phyloP scores from a whole-genome alignment of 306 rosid species.

The Crotalaria pallida region DNA sequence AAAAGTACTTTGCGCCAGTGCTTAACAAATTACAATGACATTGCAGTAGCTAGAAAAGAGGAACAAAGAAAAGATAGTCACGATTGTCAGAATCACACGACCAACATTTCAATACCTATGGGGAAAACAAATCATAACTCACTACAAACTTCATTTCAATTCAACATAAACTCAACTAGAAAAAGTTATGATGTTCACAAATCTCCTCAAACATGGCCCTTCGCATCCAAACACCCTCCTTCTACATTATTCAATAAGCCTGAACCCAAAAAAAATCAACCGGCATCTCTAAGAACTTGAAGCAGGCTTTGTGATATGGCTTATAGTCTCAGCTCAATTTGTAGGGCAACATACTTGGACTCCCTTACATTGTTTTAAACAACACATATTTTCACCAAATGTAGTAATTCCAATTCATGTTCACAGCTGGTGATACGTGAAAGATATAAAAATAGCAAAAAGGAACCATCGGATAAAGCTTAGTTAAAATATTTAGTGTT shows the following conservation, averaged over 20 bases:
- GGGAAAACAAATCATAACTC: neutral
- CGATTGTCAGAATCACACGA: neutral
- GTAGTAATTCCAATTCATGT: conserved; percentile 22
- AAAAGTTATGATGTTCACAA: conserved; percentile 3
- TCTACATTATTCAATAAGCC: conserved; percentile 14
- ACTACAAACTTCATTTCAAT: neutral
- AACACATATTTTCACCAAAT: conserved; percentile 16
- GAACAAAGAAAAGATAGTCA: neutral
- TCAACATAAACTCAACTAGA: neutral
- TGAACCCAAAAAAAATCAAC: conserved; percentile 3
- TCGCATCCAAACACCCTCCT: neutral
- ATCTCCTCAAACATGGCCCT: conserved; percentile 3
- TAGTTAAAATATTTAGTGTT: conserved; percentile 13
- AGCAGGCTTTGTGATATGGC: neutral
- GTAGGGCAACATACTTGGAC: neutral
- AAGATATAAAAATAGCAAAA: conserved; percentile 20
- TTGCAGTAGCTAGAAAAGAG: neutral
- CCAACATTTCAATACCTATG: neutral
- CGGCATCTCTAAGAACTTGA: neutral
- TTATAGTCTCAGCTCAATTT: conserved; percentile 6
- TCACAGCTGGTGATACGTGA: neutral
- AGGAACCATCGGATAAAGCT: conserved; percentile 29
- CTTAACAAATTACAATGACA: neutral
- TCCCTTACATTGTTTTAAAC: conserved; percentile 19
- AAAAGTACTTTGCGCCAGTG: neutral